These are phyloP conservation scores for Antitrichia curtipendula DNA, from an alignment of 225 moss, liverwort and hornwort species.

Conservation along the genomic window DNA sequence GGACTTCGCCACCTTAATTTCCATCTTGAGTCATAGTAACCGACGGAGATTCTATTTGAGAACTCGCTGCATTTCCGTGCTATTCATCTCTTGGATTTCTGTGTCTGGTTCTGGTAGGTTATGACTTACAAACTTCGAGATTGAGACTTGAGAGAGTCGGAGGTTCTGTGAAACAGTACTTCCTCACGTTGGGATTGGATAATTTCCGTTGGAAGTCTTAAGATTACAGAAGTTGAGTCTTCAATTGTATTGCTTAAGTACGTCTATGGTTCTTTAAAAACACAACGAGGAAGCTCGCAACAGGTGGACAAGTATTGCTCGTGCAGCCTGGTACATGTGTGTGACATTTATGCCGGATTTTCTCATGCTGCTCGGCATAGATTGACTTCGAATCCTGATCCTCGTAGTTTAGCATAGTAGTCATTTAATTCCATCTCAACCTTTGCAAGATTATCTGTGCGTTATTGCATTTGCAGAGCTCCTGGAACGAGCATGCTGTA, in stretches of 20 bases:
- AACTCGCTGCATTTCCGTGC: neutral
- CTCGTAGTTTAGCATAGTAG: neutral
- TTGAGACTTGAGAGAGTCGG: neutral
- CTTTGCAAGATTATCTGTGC: neutral
- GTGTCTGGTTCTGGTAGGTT: neutral
- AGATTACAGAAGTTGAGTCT: neutral
- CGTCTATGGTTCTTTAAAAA: neutral
- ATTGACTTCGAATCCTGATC: neutral
- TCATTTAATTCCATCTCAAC: neutral
- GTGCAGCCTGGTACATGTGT: neutral
- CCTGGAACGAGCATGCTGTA: neutral
- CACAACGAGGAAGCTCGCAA: neutral
- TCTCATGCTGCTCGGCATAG: neutral
- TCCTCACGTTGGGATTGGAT: neutral
- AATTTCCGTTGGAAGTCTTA: neutral
- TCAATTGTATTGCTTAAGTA: neutral
- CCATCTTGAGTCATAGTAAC: neutral
- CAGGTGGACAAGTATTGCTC: neutral
- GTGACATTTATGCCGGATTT: neutral
- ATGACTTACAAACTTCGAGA: neutral
- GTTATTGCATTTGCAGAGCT: neutral
- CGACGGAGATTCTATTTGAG: neutral
- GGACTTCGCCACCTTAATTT: neutral
- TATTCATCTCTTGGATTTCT: neutral
- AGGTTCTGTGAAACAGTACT: neutral